These are phyloP conservation scores for Alternaria gansuensis DNA, from an alignment of 2,329 filamentous ascomycete species.

Conservation along the genomic window DNA sequence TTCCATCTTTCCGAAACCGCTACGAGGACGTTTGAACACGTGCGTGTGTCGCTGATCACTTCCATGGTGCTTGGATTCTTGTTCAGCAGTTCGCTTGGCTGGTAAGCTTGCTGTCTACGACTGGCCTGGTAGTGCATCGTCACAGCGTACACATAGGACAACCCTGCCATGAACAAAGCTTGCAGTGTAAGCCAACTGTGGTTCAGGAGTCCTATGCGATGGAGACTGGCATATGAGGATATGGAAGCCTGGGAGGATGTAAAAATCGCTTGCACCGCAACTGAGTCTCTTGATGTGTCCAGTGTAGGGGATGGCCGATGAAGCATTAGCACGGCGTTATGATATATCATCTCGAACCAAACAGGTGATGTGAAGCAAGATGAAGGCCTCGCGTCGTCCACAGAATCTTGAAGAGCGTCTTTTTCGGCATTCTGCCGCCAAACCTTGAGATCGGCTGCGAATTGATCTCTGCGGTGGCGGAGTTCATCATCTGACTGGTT, in stretches of 20 bases:
- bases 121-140: slow-evolving; percentile 1
- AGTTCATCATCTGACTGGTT: background rate
- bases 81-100: background rate
- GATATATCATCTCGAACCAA: background rate
- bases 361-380: background rate
- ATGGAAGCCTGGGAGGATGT: background rate
- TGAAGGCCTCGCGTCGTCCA: slow-evolving; percentile 1
- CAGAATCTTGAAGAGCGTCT: background rate
- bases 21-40: background rate
- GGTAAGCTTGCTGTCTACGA: background rate
- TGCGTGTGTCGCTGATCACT: background rate
- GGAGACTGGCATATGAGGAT: background rate
- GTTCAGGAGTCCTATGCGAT: background rate
- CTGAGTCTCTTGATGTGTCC: slow-evolving; percentile 1
- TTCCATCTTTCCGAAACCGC: slow-evolving; percentile 1
- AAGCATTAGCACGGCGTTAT: background rate
- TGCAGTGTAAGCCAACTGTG: background rate
- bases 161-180: background rate
- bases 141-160: slow-evolving; percentile 1
- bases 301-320: background rate
- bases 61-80: background rate
- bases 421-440: background rate
- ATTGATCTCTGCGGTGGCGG: background rate
- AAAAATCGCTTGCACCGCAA: background rate
- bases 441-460: background rate